phyloP scores from a whole-genome alignment of 768 basidiomycete species.

The Sarcomyxa edulis region DNA sequence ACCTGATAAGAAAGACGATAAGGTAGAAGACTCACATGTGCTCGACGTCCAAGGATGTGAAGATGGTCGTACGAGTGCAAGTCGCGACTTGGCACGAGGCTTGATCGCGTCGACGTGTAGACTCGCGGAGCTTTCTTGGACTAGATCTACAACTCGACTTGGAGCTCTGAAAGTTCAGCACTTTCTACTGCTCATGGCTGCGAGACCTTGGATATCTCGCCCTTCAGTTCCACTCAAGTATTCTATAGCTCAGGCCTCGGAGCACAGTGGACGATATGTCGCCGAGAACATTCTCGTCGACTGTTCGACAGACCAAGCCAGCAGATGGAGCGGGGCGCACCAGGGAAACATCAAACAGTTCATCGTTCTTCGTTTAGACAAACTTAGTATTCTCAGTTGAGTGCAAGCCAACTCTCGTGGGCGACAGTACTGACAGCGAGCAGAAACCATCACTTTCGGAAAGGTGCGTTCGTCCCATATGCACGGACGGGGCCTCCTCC shows the following conservation, averaged over 20 bases:
- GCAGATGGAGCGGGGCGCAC: slow-evolving; percentile 72
- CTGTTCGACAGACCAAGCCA: slow-evolving; percentile 55
- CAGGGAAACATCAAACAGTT: slow-evolving; percentile 61
- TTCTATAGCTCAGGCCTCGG: slow-evolving; percentile 54
- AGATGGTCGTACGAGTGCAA: too few relatives aligned
- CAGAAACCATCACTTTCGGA: slow-evolving; percentile 75
- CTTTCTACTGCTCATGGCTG: too few relatives aligned
- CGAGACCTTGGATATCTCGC: too few relatives aligned
- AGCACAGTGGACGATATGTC: slow-evolving; percentile 65
- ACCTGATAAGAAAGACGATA: too few relatives aligned
- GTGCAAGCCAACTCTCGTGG: slow-evolving; percentile 13
- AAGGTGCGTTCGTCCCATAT: slow-evolving; percentile 45
- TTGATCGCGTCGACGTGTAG: too few relatives aligned
- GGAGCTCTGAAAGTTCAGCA: too few relatives aligned
- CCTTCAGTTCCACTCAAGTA: slow-evolving; percentile 33
- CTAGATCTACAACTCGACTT: too few relatives aligned
- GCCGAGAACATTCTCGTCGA: slow-evolving; percentile 68
- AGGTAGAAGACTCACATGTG: too few relatives aligned
- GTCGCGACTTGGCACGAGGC: too few relatives aligned
- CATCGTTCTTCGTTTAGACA: slow-evolving; percentile 63
- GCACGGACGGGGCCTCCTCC: too few relatives aligned
- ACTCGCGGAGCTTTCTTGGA: too few relatives aligned
- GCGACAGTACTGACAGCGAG: slow-evolving; percentile 4
- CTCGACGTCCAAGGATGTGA: too few relatives aligned
- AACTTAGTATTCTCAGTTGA: slow-evolving; percentile 62